A percentile compares a stretch with the other conserved stretches of the same genome.
phyloP scores from a whole-genome alignment of 108 stramenopile genomes.

The Nitzschia sp. region DNA sequence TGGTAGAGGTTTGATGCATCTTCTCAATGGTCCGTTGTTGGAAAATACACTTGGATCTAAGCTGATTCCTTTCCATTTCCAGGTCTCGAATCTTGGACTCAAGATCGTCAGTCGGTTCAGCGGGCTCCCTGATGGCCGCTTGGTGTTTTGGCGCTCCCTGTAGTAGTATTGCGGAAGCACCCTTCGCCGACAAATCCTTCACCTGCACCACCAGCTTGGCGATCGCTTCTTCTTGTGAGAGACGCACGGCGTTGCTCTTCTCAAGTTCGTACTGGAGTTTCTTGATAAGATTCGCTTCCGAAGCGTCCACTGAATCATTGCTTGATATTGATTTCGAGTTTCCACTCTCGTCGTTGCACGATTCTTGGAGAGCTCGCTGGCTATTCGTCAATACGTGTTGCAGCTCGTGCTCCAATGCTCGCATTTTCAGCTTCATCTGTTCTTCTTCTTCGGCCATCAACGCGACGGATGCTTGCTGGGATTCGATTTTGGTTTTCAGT shows the following conservation, averaged over 20 bases:
- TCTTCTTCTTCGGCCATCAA: constrained; percentile 1
- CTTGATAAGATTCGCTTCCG: not conserved
- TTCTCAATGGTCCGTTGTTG: not conserved
- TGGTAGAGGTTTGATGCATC: not conserved
- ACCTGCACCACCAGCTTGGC: not conserved
- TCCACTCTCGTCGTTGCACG: not conserved
- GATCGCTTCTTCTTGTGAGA: not conserved
- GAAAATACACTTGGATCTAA: not conserved
- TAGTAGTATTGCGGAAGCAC: no score
- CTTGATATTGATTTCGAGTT: not conserved
- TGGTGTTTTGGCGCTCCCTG: no score
- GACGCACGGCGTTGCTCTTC: not conserved
- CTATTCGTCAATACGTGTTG: not conserved
- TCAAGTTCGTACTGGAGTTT: not conserved
- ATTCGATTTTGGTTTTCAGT: not conserved
- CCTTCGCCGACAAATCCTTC: not conserved
- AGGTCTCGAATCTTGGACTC: not conserved
- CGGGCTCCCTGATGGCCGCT: no score
- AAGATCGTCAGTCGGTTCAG: no score
- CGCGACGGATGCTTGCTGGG: not conserved
- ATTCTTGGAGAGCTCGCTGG: not conserved
- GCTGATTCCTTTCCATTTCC: not conserved
- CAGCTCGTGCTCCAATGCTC: not conserved
- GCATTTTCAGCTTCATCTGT: not conserved
- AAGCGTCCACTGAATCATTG: not conserved